phyloP scores from a whole-genome alignment of 257 asterid genomes.

The Plantago ovata region DNA sequence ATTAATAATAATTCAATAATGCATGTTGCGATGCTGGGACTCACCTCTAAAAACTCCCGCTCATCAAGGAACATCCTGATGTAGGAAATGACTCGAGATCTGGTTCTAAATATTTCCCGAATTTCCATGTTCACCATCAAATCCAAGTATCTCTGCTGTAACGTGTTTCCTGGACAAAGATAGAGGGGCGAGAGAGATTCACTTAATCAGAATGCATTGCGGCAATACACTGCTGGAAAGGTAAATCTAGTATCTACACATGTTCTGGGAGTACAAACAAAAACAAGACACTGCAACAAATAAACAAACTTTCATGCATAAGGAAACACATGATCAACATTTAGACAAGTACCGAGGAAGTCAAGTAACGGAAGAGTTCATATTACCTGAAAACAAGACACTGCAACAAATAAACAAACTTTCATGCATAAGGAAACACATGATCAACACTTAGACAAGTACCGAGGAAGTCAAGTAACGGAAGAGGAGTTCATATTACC shows the following conservation, averaged over 20 bases:
- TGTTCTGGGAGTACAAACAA: too few species aligned
- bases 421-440: not conserved
- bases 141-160: constrained; percentile 82
- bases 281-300: too few species aligned
- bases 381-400: constrained; percentile 37
- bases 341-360: not conserved
- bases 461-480: not conserved
- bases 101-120: constrained; percentile 68
- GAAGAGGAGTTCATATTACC: constrained; percentile 27
- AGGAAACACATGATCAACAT: too few species aligned
- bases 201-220: too few species aligned
- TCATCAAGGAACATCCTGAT: constrained; percentile 60
- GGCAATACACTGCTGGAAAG: not conserved
- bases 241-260: too few species aligned
- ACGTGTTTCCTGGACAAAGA: constrained; percentile 75
- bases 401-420: not conserved
- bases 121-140: constrained; percentile 75
- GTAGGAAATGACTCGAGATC: constrained; percentile 63
- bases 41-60: constrained; percentile 74
- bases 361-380: not conserved
- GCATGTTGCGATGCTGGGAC: not conserved
- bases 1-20: not conserved
- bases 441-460: too few species aligned
- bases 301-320: not conserved
- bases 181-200: not conserved